Conservation (phyloP, 495 filamentous ascomycete genomes). For the Cryomyces antarcticus region DNA sequence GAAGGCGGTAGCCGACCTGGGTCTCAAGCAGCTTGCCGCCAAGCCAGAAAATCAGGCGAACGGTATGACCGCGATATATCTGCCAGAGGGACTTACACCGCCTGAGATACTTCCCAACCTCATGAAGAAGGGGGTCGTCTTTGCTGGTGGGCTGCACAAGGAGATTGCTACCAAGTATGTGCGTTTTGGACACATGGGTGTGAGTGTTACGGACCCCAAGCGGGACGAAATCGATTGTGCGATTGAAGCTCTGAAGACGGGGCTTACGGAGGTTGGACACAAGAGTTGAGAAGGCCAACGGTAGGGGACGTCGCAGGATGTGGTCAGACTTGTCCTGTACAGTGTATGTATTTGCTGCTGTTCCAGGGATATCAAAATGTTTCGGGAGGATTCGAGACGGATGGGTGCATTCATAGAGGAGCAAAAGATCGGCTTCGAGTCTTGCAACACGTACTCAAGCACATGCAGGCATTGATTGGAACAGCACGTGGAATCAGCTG, state of each 20-base stretch:
- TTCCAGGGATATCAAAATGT: too few species aligned
- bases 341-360: too few species aligned
- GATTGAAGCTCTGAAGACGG: slow-evolving; percentile 51
- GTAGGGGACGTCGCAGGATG: too few species aligned
- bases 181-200: slow-evolving; percentile 86
- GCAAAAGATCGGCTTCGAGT: too few species aligned
- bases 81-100: slow-evolving; percentile 63
- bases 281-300: slow-evolving; percentile 4
- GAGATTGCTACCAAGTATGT: slow-evolving; percentile 53
- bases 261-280: slow-evolving; percentile 46
- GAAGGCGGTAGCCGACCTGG: slow-evolving; percentile 52
- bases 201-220: slow-evolving; percentile 52
- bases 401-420: too few species aligned
- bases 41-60: slow-evolving; percentile 83
- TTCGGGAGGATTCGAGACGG: too few species aligned
- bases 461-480: too few species aligned
- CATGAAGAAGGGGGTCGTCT: slow-evolving; percentile 76
- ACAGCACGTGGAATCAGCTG: too few species aligned
- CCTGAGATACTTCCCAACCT: slow-evolving; percentile 71
- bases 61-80: slow-evolving; percentile 92
- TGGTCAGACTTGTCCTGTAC: too few species aligned
- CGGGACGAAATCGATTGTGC: slow-evolving; percentile 63
- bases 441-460: too few species aligned
- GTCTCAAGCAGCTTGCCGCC: slow-evolving; percentile 65
- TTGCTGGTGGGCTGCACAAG: slow-evolving; percentile 90